Evolutionary conservation across 192 early-diverging fungal genomes (phyloP).

Genomic region (Coemansia sp.): DNA sequence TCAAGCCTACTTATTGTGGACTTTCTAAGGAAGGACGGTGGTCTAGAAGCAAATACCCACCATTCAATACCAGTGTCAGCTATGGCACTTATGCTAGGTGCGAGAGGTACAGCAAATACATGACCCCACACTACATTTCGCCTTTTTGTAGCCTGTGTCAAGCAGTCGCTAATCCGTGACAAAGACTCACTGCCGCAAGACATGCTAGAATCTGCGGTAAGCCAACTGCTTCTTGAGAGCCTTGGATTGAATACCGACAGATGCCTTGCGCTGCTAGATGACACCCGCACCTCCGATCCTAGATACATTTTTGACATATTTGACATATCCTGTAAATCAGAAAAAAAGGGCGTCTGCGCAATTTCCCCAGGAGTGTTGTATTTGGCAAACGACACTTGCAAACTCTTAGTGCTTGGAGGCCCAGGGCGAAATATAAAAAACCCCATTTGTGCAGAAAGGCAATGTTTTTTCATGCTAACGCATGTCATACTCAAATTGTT

Average conservation of each 20-base stretch:
- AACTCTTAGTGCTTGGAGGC: conserved; percentile 6
- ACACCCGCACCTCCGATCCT: conserved; percentile 2
- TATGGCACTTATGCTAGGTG: neutral
- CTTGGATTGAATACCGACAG: conserved; percentile 28
- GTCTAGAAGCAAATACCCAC: conserved; percentile 39
- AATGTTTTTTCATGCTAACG: neutral
- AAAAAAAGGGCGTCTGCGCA: conserved; percentile 22
- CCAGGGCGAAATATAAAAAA: neutral
- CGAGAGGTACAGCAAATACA: neutral
- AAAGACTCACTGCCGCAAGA: neutral
- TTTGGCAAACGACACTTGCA: conserved; percentile 3
- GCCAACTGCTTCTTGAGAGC: conserved; percentile 1
- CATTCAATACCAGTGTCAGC: conserved; percentile 9
- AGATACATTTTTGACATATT: conserved; percentile 13
- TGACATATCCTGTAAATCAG: conserved; percentile 14
- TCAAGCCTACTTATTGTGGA: neutral
- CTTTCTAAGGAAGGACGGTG: conserved; percentile 10
- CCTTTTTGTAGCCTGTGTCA: neutral
- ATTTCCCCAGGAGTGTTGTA: conserved; percentile 16
- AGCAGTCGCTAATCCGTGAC: neutral
- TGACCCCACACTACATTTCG: conserved; percentile 32
- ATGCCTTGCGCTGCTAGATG: neutral
- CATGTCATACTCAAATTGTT: neutral
- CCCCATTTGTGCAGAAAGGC: neutral
- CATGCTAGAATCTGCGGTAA: neutral